phyloP scores from a whole-genome alignment of 2,329 filamentous ascomycete genomes.

The Trichoderma koningiopsis region DNA sequence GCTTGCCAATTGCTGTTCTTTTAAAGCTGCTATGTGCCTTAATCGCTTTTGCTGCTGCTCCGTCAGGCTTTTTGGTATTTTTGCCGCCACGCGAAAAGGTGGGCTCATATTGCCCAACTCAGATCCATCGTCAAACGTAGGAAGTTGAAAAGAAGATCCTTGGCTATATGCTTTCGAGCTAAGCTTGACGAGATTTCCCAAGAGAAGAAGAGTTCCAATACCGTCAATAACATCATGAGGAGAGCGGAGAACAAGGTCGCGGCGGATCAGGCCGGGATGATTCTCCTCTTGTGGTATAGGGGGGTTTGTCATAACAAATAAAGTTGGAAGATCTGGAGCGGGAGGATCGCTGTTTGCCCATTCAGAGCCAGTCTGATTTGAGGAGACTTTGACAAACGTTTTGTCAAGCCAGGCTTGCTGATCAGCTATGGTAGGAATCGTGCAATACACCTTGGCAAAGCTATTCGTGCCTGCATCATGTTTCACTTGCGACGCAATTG shows the following conservation, averaged over 20 bases:
- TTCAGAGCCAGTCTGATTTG: neutral
- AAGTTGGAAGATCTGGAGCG: neutral
- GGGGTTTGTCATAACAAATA: neutral
- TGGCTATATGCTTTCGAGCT: neutral
- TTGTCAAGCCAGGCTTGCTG: neutral
- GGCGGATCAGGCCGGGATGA: neutral
- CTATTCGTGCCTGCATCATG: neutral
- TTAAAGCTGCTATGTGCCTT: slow-evolving; percentile 18
- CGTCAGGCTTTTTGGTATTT: slow-evolving; percentile 26
- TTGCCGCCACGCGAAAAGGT: slow-evolving; percentile 34
- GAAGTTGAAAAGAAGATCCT: neutral
- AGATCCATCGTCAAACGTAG: neutral
- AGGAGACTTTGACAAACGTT: neutral
- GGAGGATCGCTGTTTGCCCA: neutral
- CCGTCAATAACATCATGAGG: neutral
- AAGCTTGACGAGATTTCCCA: neutral
- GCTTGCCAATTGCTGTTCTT: neutral
- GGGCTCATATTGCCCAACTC: slow-evolving; percentile 30
- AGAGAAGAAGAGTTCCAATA: neutral
- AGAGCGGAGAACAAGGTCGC: neutral
- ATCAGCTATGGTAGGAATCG: neutral
- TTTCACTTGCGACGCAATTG: neutral
- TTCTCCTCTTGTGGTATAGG: neutral
- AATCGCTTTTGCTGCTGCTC: slow-evolving; percentile 28
- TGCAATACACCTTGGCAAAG: neutral